Evolutionary conservation across 164 flowering plant species (phyloP), one percentile per base, ranked within the genome.

Genomic region (Hamamelis virginiana): DNA sequence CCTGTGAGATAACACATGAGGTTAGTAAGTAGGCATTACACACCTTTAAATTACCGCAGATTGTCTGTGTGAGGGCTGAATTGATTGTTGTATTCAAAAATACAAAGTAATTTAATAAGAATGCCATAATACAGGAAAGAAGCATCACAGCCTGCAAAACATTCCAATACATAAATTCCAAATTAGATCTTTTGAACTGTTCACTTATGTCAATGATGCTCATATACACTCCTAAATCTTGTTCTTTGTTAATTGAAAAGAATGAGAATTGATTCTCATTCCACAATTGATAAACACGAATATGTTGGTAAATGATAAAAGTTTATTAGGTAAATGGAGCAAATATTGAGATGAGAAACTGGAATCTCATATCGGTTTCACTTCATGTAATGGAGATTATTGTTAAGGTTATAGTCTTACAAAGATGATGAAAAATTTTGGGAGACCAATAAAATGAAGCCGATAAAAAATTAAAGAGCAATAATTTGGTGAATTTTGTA

Each of bases 11-110:
- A 56, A 6, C 9, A 51, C 19, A 16, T 51, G 9, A 51, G 55
- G 55, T 51, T 26, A 19, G 27, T 43, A 28, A 28, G 3, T 22
- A 11, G 23, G 25, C 8, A 47, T 18, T 58, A 73, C 76, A 15
- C 16, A 94, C 97, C 94, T 94, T 94, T 62, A 94, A 51, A 68
- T 93, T 93, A 45, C 97, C 98, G 59, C 97, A 93, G 62, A 93
- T 86, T 27, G 97, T 89, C 80, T 91, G 98, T 14, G 98, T 91
- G 44, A 89, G 84, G 9, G 98, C 98, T 55, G 98, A 93, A 62
- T 91, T 93, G 68, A 91, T 88, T 22, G 88, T 88, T 44, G 97
- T 93, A 51, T 94, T 94, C 69, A 89, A 67, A 71, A 94, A 94
- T 46, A 91, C 80, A 26, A 69, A 72, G 77, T 94, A 94, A 59